Evolutionary conservation across 2,329 filamentous ascomycete species (phyloP), one percentile per base, ranked within the genome.

Genomic region (Fusarium falciforme): DNA sequence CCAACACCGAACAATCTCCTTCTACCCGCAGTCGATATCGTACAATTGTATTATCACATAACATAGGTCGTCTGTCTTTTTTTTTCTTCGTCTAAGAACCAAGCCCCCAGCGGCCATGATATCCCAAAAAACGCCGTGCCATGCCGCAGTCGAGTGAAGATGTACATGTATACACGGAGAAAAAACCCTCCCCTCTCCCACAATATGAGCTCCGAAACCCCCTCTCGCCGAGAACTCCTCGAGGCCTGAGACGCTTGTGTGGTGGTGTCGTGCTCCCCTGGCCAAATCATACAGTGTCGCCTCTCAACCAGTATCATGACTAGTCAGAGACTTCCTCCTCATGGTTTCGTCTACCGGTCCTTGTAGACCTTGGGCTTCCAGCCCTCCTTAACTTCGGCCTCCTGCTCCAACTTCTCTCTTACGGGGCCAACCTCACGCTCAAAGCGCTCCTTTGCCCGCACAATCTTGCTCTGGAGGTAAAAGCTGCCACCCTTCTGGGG

Each of bases 301-400:
- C 35, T 47, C 67, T 58, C 27, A 22, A 22, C 38, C 27, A 54
- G 17, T 9, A 54, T 54, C 27, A 31, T 54, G 59, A 64, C 54
- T 44, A 9, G 12, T 38, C 8, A 17, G 59, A 61, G 16, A 62
- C 44, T 49, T 11, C 25, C 16, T 22, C 14, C 29, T 49, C 54
- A 36, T 22, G 31, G 9, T 35, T 40, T 17, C 10, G 29, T 64
- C 82, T 85, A 93, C 88, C 91, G 89, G 82, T 97, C 94, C 86
- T 97, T 97, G 85, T 96, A 98, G 68, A 98, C 87, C 87, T 98
- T 98, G 68, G 96, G 96, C 82, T 95, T 97, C 91, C 94, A 98
- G 0, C 96, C 96, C 73, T 94, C 92, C 81, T 93, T 91, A 63
- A 93, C 79, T 83, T 98, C 95, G 65, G 92, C 92, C 80, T 97